Base-by-base conservation (phyloP, 805 yeast species). In the Candida vartiovaarae region DNA sequence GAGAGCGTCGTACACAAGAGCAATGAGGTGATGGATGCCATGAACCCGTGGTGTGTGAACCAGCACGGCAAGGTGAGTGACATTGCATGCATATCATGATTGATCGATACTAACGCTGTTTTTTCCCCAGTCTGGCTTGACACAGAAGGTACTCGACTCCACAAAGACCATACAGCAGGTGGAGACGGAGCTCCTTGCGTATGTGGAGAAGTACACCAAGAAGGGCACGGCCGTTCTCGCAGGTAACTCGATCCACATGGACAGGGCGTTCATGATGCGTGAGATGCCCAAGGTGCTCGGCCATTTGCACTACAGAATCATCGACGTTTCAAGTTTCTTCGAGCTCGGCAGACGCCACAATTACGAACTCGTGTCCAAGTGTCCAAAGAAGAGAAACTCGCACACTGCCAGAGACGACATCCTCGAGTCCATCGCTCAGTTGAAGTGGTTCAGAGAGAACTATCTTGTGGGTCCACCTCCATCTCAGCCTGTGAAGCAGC, bases 401-500 rank as follows among this genome's bases (percentile, higher is more conserved):
- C 99, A 93, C 62, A 91, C 98, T 0, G 99, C 99, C 0, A 76
- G 75, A 50, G 71, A 80, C 11, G 99, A 93, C 62, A 93, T 93
- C 39, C 53, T 85, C 39, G 99, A 93, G 62, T 86, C 96, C 55
- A 91, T 93, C 35, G 75, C 64, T 7, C 96, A 93, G 61, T 67
- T 93, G 58, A 73, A 69, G 51, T 93, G 89, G 85, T 87, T 82
- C 62, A 65, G 74, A 45, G 77, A 81, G 20, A 68, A 84, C 55
- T 89, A 85, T 59, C 71, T 84, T 47, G 61, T 65, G 29, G 51
- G 41, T 15, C 20, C 34, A 8, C 20, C 7, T 15, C 25, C 8
- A 6, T 25, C 23, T 4, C 27, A 37, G 10, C 34, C 40, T 29
- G 40, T 23, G 34, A 37, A 37, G 40, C 33, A 30, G 34, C 34